phyloP scores from a whole-genome alignment of 805 yeast genomes.

The Cyberlindnera galapagoensis region DNA sequence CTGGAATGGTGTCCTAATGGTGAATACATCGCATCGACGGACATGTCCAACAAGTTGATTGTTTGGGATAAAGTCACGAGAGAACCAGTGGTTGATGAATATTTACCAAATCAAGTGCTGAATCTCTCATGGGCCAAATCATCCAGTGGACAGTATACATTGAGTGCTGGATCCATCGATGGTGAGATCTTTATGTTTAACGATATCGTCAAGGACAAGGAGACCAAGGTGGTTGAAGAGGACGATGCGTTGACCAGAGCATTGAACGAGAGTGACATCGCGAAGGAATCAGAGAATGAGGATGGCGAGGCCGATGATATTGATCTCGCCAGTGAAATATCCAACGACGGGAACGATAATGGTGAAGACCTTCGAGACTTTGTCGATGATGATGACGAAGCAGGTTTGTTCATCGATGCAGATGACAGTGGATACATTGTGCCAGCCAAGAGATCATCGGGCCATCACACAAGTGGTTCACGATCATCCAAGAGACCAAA shows the following conservation, averaged over 20 bases:
- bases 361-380: constrained; percentile 27
- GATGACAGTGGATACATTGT: constrained; percentile 40
- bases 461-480: no score
- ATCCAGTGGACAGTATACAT: constrained; percentile 17
- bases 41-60: constrained; percentile 41
- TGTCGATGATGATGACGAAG: constrained; percentile 51
- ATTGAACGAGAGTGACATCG: no score
- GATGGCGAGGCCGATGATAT: constrained; percentile 25
- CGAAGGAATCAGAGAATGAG: constrained; percentile 16
- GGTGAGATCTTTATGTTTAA: constrained; percentile 33
- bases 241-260: constrained; percentile 9
- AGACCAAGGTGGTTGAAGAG: constrained; percentile 25
- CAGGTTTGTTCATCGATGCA: constrained; percentile 34
- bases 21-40: constrained; percentile 51
- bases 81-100: constrained; percentile 27
- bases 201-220: constrained; percentile 21
- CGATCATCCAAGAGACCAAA: constrained; percentile 8
- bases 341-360: constrained; percentile 17
- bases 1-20: constrained; percentile 60
- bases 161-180: constrained; percentile 30
- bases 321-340: constrained; percentile 18
- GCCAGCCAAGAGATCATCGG: constrained; percentile 16
- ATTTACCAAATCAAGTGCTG: constrained; percentile 23
- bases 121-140: constrained; percentile 31
- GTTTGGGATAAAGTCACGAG: constrained; percentile 48